Conservation (phyloP, 1,139 yeast genomes). For the Candida albicans region DNA sequence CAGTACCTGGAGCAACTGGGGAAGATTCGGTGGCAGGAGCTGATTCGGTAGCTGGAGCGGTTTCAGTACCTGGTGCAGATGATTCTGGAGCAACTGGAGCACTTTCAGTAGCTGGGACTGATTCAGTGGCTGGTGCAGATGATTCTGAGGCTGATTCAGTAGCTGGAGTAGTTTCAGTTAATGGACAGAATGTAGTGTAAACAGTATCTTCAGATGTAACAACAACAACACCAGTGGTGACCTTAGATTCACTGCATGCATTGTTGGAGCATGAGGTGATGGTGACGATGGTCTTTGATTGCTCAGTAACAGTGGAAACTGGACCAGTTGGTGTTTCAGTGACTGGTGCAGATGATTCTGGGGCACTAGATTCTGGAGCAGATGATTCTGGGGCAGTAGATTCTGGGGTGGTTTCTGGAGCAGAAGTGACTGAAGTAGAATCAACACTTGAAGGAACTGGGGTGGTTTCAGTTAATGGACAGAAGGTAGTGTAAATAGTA, state of each 20-base stretch:
- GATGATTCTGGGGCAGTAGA: slow-evolving; percentile 5
- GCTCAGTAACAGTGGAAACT: too few relatives aligned
- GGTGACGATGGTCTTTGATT: slow-evolving; percentile 16
- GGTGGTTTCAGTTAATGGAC: slow-evolving; percentile 16
- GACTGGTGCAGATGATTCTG: slow-evolving; percentile 5
- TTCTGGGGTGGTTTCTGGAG: slow-evolving; percentile 1
- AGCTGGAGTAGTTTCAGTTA: slow-evolving; percentile 9
- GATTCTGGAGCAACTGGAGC: background rate
- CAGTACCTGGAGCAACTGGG: slow-evolving; percentile 1
- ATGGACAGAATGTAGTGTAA: slow-evolving; percentile 20
- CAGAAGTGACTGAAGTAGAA: background rate
- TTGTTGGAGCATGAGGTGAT: slow-evolving; percentile 21
- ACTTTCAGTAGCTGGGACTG: slow-evolving; percentile 1
- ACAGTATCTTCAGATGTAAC: slow-evolving; percentile 23
- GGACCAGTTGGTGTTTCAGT: background rate
- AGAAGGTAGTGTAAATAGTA: slow-evolving; percentile 20
- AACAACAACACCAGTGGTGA: slow-evolving; percentile 37
- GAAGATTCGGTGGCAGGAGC: background rate
- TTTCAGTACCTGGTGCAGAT: background rate
- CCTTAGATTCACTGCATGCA: slow-evolving; percentile 27
- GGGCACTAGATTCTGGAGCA: slow-evolving; percentile 14
- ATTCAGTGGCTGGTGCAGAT: slow-evolving; percentile 13
- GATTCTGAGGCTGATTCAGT: slow-evolving; percentile 12
- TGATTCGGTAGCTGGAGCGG: too few relatives aligned
- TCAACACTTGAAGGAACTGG: slow-evolving; percentile 1